These are phyloP conservation scores for Mortierella alpina DNA, from an alignment of 192 early-diverging fungal genomes.

Conservation along the genomic window DNA sequence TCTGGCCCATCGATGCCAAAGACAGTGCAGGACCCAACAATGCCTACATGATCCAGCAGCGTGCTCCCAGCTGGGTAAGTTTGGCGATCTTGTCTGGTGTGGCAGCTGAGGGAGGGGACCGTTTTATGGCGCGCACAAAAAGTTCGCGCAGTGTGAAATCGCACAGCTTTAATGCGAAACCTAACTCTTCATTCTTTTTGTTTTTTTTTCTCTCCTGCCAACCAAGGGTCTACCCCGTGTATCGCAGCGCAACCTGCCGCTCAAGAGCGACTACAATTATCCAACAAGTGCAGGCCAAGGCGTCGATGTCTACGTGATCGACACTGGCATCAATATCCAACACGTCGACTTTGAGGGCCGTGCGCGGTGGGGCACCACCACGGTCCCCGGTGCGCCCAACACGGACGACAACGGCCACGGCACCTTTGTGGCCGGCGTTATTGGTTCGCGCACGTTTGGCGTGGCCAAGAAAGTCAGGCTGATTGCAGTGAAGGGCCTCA, in stretches of 20 bases:
- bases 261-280: constrained; percentile 60
- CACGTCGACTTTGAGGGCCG: constrained; percentile 66
- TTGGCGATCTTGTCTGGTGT: background rate
- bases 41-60: constrained; percentile 34
- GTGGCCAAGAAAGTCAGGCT: constrained; percentile 81
- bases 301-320: constrained; percentile 73
- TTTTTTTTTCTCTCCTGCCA: background rate
- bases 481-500: constrained; percentile 76
- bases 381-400: constrained; percentile 43
- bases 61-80: constrained; percentile 49
- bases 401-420: constrained; percentile 66
- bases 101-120: too few relatives aligned
- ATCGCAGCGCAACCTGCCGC: constrained; percentile 59
- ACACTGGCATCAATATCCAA: constrained; percentile 66
- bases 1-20: constrained; percentile 6
- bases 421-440: constrained; percentile 64
- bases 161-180: background rate
- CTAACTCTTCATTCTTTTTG: background rate
- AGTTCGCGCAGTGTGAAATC: background rate
- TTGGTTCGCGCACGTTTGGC: constrained; percentile 69
- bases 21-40: constrained; percentile 25
- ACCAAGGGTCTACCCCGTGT: constrained; percentile 62
- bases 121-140: too few relatives aligned
- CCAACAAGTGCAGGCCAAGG: constrained; percentile 69
- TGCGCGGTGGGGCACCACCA: constrained; percentile 63